Evolutionary conservation across 148 eudicot species (phyloP).

Genomic region (Fallopia convolvulus): DNA sequence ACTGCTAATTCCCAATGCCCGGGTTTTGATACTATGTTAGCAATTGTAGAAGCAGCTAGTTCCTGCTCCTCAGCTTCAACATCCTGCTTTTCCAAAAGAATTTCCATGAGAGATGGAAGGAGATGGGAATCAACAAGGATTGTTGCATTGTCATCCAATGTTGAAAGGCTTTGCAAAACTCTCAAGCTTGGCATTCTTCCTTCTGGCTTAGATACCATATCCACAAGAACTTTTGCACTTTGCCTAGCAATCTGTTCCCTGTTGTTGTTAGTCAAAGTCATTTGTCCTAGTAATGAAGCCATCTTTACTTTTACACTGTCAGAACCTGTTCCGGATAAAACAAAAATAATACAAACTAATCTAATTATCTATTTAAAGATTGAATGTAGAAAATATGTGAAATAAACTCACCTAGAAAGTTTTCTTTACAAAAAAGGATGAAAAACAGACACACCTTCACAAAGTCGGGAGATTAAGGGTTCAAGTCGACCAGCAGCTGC

Average conservation of each 20-base stretch:
- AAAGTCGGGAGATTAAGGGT: slow-evolving; percentile 43
- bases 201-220: slow-evolving; percentile 42
- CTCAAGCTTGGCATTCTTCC: slow-evolving; percentile 40
- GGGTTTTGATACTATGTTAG: slow-evolving; percentile 52
- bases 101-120: slow-evolving; percentile 43
- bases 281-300: slow-evolving; percentile 52
- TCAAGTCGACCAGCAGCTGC: slow-evolving; percentile 65
- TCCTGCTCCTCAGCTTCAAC: slow-evolving; percentile 28
- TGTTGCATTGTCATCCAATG: slow-evolving; percentile 52
- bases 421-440: not conserved
- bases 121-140: slow-evolving; percentile 48
- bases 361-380: not conserved
- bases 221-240: slow-evolving; percentile 41
- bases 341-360: not conserved
- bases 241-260: slow-evolving; percentile 54
- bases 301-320: slow-evolving; percentile 32
- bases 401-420: not conserved
- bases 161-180: slow-evolving; percentile 47
- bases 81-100: slow-evolving; percentile 34
- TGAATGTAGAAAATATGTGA: not conserved
- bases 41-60: slow-evolving; percentile 44
- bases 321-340: slow-evolving; percentile 31
- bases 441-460: slow-evolving; percentile 34
- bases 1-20: slow-evolving; percentile 70
- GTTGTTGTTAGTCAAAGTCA: slow-evolving; percentile 46